Evolutionary conservation across 768 basidiomycete species (phyloP).

Genomic region (Rhodosporidiobolus odoratus): DNA sequence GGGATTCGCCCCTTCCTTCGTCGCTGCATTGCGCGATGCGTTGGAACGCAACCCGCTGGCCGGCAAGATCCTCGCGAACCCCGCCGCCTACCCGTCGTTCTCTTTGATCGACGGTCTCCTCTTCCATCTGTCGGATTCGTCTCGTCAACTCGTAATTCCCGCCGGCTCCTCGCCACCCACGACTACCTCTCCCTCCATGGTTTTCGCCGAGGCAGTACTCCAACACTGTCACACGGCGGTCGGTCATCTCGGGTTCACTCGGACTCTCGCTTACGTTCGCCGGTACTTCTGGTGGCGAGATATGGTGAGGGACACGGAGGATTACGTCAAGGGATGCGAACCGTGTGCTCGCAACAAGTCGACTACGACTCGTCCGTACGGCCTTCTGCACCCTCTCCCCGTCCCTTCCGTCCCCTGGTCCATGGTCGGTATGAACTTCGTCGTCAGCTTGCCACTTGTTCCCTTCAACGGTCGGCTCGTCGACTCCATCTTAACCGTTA

Average conservation of each 20-base stretch:
- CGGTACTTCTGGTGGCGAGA: constrained; percentile 12
- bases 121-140: background rate
- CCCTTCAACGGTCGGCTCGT: background rate
- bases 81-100: background rate
- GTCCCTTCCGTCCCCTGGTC: background rate
- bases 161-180: no score
- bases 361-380: background rate
- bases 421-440: constrained; percentile 1
- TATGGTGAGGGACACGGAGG: background rate
- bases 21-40: background rate
- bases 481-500: constrained; percentile 7
- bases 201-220: background rate
- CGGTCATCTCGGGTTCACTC: constrained; percentile 4
- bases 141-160: background rate
- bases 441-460: background rate
- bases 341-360: constrained; percentile 5
- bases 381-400: constrained; percentile 8
- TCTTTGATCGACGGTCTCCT: background rate
- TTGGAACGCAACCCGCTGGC: background rate
- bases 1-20: background rate
- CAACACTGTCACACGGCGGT: background rate
- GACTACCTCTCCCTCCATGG: no score
- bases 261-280: background rate
- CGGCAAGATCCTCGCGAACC: background rate
- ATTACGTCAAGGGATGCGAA: constrained; percentile 10